A percentile compares a stretch with the other conserved stretches of the same genome.
Evolutionary conservation across 805 yeast species (phyloP).

Genomic region (Lipomyces lipofer): DNA sequence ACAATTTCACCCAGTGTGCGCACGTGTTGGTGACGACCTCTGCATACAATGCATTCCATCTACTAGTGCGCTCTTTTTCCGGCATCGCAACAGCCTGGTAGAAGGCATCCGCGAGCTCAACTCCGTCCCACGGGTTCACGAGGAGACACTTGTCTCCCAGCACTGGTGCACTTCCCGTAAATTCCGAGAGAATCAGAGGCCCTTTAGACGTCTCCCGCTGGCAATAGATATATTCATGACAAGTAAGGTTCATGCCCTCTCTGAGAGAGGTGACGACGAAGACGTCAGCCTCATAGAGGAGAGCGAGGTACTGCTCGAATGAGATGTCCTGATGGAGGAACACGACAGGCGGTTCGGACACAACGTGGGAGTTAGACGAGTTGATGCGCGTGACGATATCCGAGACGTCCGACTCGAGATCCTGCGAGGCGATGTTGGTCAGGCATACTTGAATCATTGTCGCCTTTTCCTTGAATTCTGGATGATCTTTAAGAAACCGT

Average conservation of each 20-base stretch:
- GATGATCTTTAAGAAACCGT: conserved; percentile 67
- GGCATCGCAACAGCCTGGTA: conserved; percentile 66
- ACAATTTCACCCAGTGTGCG: conserved; percentile 29
- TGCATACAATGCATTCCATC: conserved; percentile 52
- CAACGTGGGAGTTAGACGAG: conserved; percentile 65
- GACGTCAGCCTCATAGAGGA: conserved; percentile 79
- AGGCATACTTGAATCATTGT: conserved; percentile 82
- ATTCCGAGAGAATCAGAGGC: conserved; percentile 85
- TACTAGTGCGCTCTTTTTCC: conserved; percentile 52
- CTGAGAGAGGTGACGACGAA: conserved; percentile 89
- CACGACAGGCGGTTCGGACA: conserved; percentile 68
- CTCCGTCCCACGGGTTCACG: conserved; percentile 89
- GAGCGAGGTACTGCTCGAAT: conserved; percentile 84
- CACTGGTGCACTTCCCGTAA: conserved; percentile 89
- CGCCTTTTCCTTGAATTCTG: conserved; percentile 64
- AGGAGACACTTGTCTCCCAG: conserved; percentile 66
- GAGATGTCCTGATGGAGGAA: conserved; percentile 85
- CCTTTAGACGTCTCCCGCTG: conserved; percentile 51
- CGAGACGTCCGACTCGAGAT: conserved; percentile 71
- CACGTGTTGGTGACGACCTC: conserved; percentile 30
- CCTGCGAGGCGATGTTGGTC: conserved; percentile 53
- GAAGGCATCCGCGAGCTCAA: conserved; percentile 63
- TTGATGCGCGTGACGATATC: conserved; percentile 84
- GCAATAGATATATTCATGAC: conserved; percentile 88
- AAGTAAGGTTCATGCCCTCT: conserved; percentile 95